A percentile compares a stretch with the other conserved stretches of the same genome.
Conservation (phyloP, 352 stramenopile genomes). For the Globisporangium paddicum region DNA sequence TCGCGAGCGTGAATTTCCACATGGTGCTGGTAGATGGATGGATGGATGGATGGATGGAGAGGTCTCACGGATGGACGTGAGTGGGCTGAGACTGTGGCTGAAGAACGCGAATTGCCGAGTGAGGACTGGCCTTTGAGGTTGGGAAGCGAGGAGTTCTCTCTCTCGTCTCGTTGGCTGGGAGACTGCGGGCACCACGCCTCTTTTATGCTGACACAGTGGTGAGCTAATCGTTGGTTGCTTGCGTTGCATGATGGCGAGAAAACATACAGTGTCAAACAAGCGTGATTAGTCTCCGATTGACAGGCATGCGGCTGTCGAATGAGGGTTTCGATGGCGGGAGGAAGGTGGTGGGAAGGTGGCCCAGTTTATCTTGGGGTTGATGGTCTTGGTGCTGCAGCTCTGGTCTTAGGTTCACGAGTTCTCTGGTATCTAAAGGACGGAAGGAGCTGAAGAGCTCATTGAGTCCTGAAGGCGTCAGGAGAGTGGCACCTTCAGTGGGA, state of each 20-base stretch:
- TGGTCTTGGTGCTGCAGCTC: too few species aligned
- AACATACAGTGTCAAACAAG: too few species aligned
- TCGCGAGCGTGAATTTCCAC: constrained; percentile 29
- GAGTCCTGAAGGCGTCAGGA: too few species aligned
- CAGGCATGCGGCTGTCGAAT: background rate
- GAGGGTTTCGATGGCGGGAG: background rate
- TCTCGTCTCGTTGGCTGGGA: background rate
- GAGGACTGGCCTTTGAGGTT: background rate
- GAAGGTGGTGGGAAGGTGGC: background rate
- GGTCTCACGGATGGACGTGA: background rate
- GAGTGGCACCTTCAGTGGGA: too few species aligned
- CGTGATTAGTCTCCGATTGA: background rate
- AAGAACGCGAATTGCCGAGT: constrained; percentile 1
- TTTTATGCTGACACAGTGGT: background rate
- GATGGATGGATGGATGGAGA: background rate
- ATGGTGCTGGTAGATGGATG: constrained; percentile 8
- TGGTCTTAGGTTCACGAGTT: too few species aligned
- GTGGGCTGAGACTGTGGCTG: background rate
- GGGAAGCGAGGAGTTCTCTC: background rate
- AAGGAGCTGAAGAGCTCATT: too few species aligned
- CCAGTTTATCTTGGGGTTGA: too few species aligned
- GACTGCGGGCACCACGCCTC: background rate
- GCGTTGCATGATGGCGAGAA: too few species aligned
- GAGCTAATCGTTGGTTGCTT: constrained; percentile 2
- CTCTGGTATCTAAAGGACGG: too few species aligned